Conservation (phyloP, 169 alveolate species). For the Plasmodium reichenowi region DNA sequence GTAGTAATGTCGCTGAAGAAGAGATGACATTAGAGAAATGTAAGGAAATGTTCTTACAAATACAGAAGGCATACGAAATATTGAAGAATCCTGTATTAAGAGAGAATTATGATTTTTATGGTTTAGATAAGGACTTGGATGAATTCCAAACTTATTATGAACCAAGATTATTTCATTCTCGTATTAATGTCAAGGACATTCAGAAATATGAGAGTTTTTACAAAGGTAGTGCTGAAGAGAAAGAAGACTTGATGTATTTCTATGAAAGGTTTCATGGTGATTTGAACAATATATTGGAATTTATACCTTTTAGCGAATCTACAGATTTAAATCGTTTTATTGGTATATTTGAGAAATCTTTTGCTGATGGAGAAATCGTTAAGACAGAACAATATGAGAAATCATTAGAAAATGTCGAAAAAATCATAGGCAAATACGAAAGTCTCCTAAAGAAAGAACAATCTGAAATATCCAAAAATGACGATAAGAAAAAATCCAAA, state of each 20-base stretch:
- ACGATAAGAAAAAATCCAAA: neutral
- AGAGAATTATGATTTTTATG: constrained; percentile 81
- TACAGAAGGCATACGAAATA: constrained; percentile 85
- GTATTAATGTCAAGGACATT: constrained; percentile 77
- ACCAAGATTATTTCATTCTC: constrained; percentile 51
- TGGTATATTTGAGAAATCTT: constrained; percentile 65
- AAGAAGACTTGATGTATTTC: constrained; percentile 83
- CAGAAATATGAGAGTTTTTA: constrained; percentile 78
- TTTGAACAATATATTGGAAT: constrained; percentile 77
- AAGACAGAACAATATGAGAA: constrained; percentile 24
- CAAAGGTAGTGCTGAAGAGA: constrained; percentile 80
- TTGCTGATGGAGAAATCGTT: constrained; percentile 46
- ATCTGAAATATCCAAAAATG: constrained; percentile 7
- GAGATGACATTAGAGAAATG: constrained; percentile 76
- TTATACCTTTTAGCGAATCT: constrained; percentile 82
- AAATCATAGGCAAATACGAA: constrained; percentile 17
- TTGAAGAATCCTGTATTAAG: constrained; percentile 82
- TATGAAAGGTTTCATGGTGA: constrained; percentile 83
- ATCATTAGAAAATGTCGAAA: constrained; percentile 27
- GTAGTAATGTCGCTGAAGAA: neutral
- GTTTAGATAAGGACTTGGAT: constrained; percentile 31
- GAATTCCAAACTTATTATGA: constrained; percentile 49
- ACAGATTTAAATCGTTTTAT: constrained; percentile 79
- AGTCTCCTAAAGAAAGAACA: neutral
- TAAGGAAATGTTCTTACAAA: constrained; percentile 81